Percentiles rank a stretch among this genome's conserved stretches.
Evolutionary conservation across 768 basidiomycete genomes (phyloP).

Genomic region (Russula virescens): DNA sequence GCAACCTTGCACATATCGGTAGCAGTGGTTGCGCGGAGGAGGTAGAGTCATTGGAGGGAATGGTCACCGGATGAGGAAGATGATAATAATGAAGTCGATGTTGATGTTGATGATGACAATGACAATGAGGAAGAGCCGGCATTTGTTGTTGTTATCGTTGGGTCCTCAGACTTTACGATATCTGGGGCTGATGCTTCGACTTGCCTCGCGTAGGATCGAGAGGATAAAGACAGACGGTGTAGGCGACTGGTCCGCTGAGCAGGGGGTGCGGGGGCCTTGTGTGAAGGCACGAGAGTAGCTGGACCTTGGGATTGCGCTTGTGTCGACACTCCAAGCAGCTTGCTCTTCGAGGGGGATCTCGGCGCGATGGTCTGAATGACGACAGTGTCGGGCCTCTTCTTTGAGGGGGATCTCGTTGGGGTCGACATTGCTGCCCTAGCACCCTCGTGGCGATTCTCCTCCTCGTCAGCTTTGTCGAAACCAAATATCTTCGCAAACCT

Average conservation of each 20-base stretch:
- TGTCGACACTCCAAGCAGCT: conserved; percentile 21
- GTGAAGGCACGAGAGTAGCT: conserved; percentile 24
- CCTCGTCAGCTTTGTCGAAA: conserved; percentile 37
- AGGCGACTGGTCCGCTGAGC: conserved; percentile 25
- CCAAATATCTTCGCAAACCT: conserved; percentile 79
- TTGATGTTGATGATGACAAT: conserved; percentile 13
- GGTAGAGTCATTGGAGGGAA: neutral
- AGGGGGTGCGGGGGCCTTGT: conserved; percentile 15
- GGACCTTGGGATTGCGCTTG: conserved; percentile 1
- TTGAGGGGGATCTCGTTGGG: conserved; percentile 35
- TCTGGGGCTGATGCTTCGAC: neutral
- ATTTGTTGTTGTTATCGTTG: conserved; percentile 3
- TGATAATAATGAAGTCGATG: conserved; percentile 17
- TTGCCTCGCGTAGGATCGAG: conserved; percentile 1
- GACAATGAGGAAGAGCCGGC: conserved; percentile 14
- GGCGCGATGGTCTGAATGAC: conserved; percentile 10
- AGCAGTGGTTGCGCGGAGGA: neutral
- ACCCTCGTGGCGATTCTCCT: conserved; percentile 29
- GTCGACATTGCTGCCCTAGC: conserved; percentile 27
- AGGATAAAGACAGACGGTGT: conserved; percentile 27
- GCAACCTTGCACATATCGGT: conserved; percentile 31
- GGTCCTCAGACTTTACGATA: neutral
- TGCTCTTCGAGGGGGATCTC: conserved; percentile 44
- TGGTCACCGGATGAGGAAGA: neutral
- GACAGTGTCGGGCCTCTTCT: neutral